These are phyloP conservation scores for Trametopsis cervina DNA, from an alignment of 768 basidiomycete species.

Conservation along the genomic window DNA sequence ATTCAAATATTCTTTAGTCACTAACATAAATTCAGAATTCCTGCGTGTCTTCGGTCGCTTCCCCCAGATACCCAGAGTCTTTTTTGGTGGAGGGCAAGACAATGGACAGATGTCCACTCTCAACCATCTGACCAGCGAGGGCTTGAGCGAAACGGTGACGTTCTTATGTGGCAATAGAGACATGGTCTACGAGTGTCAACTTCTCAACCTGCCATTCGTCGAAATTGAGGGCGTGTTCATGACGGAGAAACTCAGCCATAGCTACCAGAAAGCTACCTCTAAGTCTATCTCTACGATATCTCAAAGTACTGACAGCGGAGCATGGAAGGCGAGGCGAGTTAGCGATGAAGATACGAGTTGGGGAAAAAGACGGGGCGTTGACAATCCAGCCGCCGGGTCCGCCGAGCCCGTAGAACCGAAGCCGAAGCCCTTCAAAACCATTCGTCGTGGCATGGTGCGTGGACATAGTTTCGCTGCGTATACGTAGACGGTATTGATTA, in stretches of 20 bases:
- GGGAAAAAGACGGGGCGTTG: no score
- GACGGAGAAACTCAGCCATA: slow-evolving; percentile 24
- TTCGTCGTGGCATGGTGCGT: no score
- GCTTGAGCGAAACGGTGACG: slow-evolving; percentile 30
- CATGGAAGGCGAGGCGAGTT: no score
- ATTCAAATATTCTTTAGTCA: background rate
- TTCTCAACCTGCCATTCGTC: slow-evolving; percentile 24
- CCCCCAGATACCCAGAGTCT: slow-evolving; percentile 32
- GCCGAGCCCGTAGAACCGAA: no score
- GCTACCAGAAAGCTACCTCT: no score
- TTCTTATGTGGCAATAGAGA: slow-evolving; percentile 33
- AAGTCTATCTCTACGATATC: no score
- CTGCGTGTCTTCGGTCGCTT: slow-evolving; percentile 53
- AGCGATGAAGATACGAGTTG: no score
- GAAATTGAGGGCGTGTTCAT: slow-evolving; percentile 33
- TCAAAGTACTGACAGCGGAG: no score
- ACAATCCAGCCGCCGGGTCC: no score
- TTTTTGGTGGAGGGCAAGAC: slow-evolving; percentile 36
- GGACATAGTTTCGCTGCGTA: no score
- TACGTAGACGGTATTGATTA: no score
- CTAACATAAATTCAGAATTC: slow-evolving; percentile 25
- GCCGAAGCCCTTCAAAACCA: no score
- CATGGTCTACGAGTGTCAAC: slow-evolving; percentile 28
- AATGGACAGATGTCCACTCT: slow-evolving; percentile 37
- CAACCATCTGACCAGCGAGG: slow-evolving; percentile 30